phyloP scores from a whole-genome alignment of 371 early-diverging fungal genomes.

The Mucor indicus region DNA sequence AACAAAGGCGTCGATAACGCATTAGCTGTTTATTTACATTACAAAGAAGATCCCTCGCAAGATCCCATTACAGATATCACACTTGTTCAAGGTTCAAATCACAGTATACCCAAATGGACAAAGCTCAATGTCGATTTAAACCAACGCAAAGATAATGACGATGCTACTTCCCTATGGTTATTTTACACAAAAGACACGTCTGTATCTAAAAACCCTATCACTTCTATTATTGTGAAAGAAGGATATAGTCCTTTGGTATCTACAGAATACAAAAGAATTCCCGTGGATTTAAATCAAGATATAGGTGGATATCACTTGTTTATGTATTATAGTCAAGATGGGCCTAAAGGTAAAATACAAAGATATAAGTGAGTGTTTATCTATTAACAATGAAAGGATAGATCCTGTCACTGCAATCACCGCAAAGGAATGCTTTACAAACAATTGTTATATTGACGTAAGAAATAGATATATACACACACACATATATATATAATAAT shows the following conservation, averaged over 20 bases:
- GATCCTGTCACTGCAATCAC: slow-evolving; percentile 54
- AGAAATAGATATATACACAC: too few relatives aligned
- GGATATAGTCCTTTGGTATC: slow-evolving; percentile 24
- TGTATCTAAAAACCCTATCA: slow-evolving; percentile 23
- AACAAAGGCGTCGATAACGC: slow-evolving; percentile 36
- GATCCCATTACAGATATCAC: slow-evolving; percentile 25
- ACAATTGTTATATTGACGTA: slow-evolving; percentile 48
- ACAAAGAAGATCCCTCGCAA: slow-evolving; percentile 27
- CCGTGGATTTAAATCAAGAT: slow-evolving; percentile 32
- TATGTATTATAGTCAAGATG: slow-evolving; percentile 31
- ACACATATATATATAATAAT: slow-evolving; percentile 21
- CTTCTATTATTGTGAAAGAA: slow-evolving; percentile 28
- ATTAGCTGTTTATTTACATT: slow-evolving; percentile 39
- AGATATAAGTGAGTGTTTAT: neutral
- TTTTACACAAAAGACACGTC: slow-evolving; percentile 30
- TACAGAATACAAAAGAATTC: slow-evolving; percentile 32
- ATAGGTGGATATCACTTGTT: slow-evolving; percentile 25
- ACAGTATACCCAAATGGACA: slow-evolving; percentile 15
- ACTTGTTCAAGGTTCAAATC: slow-evolving; percentile 8
- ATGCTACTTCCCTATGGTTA: slow-evolving; percentile 12
- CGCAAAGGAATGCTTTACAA: slow-evolving; percentile 47
- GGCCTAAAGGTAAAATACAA: slow-evolving; percentile 22
- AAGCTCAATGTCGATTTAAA: slow-evolving; percentile 32
- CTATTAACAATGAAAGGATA: slow-evolving; percentile 1
- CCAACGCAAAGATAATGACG: slow-evolving; percentile 18